phyloP scores from a whole-genome alignment of 495 filamentous ascomycete species.

The Gamarada debralockiae region DNA sequence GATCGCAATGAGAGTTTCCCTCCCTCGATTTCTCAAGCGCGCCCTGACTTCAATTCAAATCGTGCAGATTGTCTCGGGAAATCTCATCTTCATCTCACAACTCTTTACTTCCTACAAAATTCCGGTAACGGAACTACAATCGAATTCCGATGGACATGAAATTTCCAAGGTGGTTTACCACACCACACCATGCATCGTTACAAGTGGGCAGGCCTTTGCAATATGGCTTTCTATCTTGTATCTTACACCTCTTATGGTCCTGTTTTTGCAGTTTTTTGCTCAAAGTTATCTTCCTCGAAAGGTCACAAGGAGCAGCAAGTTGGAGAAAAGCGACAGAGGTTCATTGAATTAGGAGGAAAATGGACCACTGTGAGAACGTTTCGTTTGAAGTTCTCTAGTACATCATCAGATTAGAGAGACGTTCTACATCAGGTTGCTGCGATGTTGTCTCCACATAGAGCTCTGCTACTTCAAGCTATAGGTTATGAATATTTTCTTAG shows the following conservation, averaged over 20 bases:
- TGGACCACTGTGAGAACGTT: too few relatives aligned
- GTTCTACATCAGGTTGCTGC: too few relatives aligned
- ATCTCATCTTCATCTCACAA: neutral
- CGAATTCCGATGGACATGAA: neutral
- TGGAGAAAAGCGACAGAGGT: too few relatives aligned
- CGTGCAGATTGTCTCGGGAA: neutral
- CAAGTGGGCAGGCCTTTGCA: constrained; percentile 76
- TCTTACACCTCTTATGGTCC: constrained; percentile 73
- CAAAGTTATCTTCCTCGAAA: too few relatives aligned
- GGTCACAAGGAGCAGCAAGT: too few relatives aligned
- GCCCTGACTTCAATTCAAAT: neutral
- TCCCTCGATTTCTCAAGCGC: neutral
- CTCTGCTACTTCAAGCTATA: too few relatives aligned
- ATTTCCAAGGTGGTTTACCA: constrained; percentile 43
- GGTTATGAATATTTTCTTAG: too few relatives aligned
- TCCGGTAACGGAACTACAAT: neutral
- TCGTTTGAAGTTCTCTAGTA: too few relatives aligned
- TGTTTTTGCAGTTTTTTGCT: constrained; percentile 86
- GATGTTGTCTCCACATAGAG: too few relatives aligned
- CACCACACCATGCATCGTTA: constrained; percentile 84
- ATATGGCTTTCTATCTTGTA: constrained; percentile 87
- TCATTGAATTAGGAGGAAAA: too few relatives aligned
- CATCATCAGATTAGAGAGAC: too few relatives aligned
- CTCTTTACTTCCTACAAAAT: neutral
- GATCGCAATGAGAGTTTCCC: neutral